Base-by-base conservation (phyloP, 495 filamentous ascomycete species). In the Neurospora tetrasperma region DNA sequence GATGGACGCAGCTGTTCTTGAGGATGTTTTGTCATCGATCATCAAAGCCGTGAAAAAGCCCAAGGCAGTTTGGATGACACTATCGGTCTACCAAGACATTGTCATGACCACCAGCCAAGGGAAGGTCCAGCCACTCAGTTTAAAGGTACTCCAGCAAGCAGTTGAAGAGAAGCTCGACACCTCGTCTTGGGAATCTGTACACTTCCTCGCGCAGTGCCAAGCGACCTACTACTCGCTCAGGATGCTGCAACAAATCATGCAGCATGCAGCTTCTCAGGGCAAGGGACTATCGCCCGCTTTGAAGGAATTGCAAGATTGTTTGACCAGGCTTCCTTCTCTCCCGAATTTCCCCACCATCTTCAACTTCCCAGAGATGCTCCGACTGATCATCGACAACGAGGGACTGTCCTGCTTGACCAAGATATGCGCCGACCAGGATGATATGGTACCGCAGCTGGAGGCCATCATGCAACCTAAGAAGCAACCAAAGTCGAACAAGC, bases 211-310 rank as follows among this genome's bases (percentile, higher is more conserved):
- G 6, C 89, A 92, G 73, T 78, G 88, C 0, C 88, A 92, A 40
- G 88, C 88, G 4, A 85, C 85, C 5, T 80, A 87, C 8, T 93
- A 93, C 75, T 92, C 91, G 0, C 75, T 94, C 0, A 85, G 91
- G 39, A 90, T 93, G 73, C 75, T 90, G 3, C 83, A 84, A 42
- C 90, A 93, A 73, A 77, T 90, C 2, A 70, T 89, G 10, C 73
- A 78, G 4, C 75, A 85, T 18, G 74, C 72, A 1, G 46, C n/a
- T 9, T 16, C 40, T 4, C 70, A 69, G 8, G n/a, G 16, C 3
- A 48, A 68, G 3, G 35, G 68, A 0, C 11, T 74, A 20, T 59
- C 73, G 2, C 1, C 40, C 18, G 44, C 68, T 0, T n/a, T 74
- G 16, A 41, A 40, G 16, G 40, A 72, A 11, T 70, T 79, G 16